phyloP scores from a whole-genome alignment of 257 asterid species.

The Anisodus tanguticus region DNA sequence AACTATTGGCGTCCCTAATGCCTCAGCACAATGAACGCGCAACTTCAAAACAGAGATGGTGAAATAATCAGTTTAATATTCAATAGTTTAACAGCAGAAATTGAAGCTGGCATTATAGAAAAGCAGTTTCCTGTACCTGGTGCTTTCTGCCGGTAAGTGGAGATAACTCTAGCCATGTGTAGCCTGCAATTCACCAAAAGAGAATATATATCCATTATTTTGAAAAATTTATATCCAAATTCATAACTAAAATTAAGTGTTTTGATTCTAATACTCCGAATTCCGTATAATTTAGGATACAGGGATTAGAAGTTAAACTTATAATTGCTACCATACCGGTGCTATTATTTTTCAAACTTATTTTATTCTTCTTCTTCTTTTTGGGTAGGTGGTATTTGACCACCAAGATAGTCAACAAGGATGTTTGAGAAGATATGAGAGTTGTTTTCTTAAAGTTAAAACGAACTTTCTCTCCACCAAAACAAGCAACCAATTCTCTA shows the following conservation, averaged over 20 bases:
- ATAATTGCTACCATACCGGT: too few species aligned
- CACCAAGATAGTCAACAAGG: not conserved
- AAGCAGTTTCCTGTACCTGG: slow-evolving; percentile 56
- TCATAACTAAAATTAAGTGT: not conserved
- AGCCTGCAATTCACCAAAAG: slow-evolving; percentile 55
- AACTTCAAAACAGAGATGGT: slow-evolving; percentile 48
- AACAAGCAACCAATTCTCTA: not conserved
- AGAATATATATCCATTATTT: not conserved
- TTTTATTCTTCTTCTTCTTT: too few species aligned
- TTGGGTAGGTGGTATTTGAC: too few species aligned
- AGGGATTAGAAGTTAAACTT: too few species aligned
- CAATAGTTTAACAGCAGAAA: not conserved
- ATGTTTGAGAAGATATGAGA: not conserved
- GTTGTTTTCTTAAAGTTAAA: not conserved
- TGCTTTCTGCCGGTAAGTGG: slow-evolving; percentile 97
- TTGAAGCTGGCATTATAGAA: not conserved
- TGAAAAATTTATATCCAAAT: not conserved
- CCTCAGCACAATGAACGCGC: slow-evolving; percentile 95
- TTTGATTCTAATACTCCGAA: too few species aligned
- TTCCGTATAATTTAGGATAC: not conserved
- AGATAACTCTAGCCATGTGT: slow-evolving; percentile 81
- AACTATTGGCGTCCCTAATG: slow-evolving; percentile 91
- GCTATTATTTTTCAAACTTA: too few species aligned
- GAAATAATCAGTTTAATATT: not conserved
- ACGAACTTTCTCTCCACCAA: slow-evolving; percentile 4